These are phyloP conservation scores for Calophaca sinica DNA, from an alignment of 306 rosid genomes.

Conservation along the genomic window DNA sequence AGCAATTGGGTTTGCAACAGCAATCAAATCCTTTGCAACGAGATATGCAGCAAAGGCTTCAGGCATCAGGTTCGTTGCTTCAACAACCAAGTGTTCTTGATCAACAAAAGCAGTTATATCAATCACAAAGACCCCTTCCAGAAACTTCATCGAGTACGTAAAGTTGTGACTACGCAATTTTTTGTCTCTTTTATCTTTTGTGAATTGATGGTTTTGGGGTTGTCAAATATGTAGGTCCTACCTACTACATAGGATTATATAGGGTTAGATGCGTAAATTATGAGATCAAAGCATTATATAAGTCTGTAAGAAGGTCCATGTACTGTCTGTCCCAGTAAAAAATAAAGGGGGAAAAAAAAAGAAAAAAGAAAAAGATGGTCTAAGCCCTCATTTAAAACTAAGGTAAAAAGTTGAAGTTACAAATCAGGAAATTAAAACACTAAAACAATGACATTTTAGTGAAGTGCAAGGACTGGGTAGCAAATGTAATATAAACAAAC, in stretches of 20 bases:
- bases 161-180: constrained; percentile 36
- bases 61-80: constrained; percentile 73
- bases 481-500: constrained; percentile 13
- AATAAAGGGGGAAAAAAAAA: too few species aligned
- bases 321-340: not conserved
- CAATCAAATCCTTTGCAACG: constrained; percentile 78
- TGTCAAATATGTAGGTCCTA: constrained; percentile 18
- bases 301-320: constrained; percentile 12
- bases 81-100: constrained; percentile 79
- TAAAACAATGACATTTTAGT: constrained; percentile 2
- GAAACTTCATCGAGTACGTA: constrained; percentile 89
- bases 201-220: constrained; percentile 15
- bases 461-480: constrained; percentile 10
- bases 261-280: not conserved
- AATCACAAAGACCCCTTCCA: constrained; percentile 77
- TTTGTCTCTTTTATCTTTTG: constrained; percentile 21
- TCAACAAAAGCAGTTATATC: constrained; percentile 91
- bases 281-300: constrained; percentile 3
- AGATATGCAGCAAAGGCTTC: constrained; percentile 92
- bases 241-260: constrained; percentile 1
- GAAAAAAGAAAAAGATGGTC: not conserved
- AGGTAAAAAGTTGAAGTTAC: constrained; percentile 27
- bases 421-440: constrained; percentile 2
- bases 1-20: constrained; percentile 81
- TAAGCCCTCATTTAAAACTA: not conserved